Conservation (phyloP, 106 monocot genomes). For the Dendrobium officinale region DNA sequence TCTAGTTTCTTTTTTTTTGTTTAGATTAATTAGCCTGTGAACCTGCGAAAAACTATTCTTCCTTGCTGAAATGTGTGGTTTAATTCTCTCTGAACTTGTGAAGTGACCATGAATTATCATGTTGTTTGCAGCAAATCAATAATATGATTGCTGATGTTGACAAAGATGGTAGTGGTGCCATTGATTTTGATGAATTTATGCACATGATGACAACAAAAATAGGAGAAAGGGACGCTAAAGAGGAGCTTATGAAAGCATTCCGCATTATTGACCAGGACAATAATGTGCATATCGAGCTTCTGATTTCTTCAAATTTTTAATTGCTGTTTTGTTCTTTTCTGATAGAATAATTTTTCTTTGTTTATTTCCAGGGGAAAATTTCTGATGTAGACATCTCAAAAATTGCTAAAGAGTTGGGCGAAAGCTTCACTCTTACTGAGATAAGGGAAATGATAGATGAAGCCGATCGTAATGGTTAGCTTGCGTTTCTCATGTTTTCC, state of each 20-base stretch:
- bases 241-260: conserved; percentile 83
- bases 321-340: neutral
- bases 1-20: neutral
- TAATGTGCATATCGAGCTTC: conserved; percentile 46
- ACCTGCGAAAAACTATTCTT: neutral
- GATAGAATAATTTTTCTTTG: neutral
- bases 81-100: neutral
- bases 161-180: conserved; percentile 91
- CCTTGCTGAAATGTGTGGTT: neutral
- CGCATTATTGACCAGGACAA: conserved; percentile 81
- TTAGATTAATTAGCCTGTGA: neutral
- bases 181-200: conserved; percentile 87
- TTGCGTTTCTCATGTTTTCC: conserved; percentile 9
- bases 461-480: conserved; percentile 71
- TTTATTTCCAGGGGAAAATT: conserved; percentile 63
- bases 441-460: conserved; percentile 78
- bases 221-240: conserved; percentile 83
- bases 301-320: neutral
- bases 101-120: neutral
- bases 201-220: conserved; percentile 95
- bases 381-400: conserved; percentile 62
- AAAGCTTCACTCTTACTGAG: conserved; percentile 61
- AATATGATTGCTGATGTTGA: conserved; percentile 94
- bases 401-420: conserved; percentile 69
- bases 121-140: conserved; percentile 56